These are phyloP conservation scores for Dipsacomyces acuminosporus DNA, from an alignment of 371 early-diverging fungal genomes.

Conservation along the genomic window DNA sequence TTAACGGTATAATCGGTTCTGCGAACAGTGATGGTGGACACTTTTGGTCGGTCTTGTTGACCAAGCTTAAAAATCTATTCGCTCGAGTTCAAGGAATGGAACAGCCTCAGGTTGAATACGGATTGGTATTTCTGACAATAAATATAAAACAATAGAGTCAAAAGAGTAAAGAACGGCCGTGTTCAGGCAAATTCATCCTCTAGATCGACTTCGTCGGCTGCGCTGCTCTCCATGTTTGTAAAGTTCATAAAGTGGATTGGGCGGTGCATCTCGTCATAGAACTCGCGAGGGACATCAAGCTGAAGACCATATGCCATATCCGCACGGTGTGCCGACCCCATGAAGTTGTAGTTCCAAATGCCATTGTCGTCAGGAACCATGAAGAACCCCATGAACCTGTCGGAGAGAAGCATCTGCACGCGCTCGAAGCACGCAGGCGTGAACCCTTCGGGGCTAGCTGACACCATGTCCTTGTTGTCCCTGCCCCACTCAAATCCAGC, in stretches of 20 bases:
- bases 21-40: no score
- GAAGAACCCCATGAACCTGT: conserved; percentile 94
- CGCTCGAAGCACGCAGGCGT: conserved; percentile 85
- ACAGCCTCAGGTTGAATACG: no score
- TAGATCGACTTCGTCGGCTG: conserved; percentile 34
- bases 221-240: conserved; percentile 60
- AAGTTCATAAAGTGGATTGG: conserved; percentile 95
- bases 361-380: conserved; percentile 88
- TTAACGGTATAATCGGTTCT: no score
- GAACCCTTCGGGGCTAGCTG: conserved; percentile 82
- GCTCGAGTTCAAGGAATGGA: no score
- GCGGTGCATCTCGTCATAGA: conserved; percentile 94
- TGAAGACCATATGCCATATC: conserved; percentile 88
- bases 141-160: not conserved
- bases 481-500: conserved; percentile 95
- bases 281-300: conserved; percentile 91
- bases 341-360: conserved; percentile 96
- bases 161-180: not conserved
- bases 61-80: no score
- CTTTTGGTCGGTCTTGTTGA: no score
- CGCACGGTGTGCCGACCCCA: conserved; percentile 85
- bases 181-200: conserved; percentile 46
- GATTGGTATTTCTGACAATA: not conserved
- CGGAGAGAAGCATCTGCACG: conserved; percentile 91
- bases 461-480: conserved; percentile 61